A percentile compares a stretch with the other conserved stretches of the same genome.
Evolutionary conservation across 225 moss, liverwort and hornwort species (phyloP).

Genomic region (Bryum argenteum): DNA sequence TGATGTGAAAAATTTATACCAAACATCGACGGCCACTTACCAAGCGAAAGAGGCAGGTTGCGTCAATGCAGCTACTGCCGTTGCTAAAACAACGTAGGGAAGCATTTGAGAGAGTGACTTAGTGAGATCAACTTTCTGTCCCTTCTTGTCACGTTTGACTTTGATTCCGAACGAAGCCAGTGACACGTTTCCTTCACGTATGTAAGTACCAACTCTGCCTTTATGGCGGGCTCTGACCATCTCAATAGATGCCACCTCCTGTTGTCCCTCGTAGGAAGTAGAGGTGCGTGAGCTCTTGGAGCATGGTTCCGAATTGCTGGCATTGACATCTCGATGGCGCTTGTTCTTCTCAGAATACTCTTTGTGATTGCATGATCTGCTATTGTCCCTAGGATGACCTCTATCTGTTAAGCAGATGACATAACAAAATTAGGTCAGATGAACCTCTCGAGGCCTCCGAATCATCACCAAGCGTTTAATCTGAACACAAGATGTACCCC

Average conservation of each 20-base stretch:
- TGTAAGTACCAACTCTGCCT: constrained; percentile 86
- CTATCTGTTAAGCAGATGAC: constrained; percentile 40
- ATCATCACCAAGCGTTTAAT: background rate
- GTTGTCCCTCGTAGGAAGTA: constrained; percentile 44
- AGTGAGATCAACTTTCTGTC: constrained; percentile 71
- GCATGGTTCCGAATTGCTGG: constrained; percentile 39
- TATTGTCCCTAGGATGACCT: constrained; percentile 44
- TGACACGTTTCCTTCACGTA: constrained; percentile 87
- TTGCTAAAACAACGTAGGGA: constrained; percentile 84
- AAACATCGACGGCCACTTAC: constrained; percentile 37
- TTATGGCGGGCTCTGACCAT: constrained; percentile 68
- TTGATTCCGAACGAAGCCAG: constrained; percentile 89
- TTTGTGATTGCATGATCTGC: constrained; percentile 31
- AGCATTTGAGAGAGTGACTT: constrained; percentile 89
- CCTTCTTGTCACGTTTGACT: constrained; percentile 68
- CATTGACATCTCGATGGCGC: constrained; percentile 43
- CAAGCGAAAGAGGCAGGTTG: constrained; percentile 89
- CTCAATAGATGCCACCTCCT: constrained; percentile 45
- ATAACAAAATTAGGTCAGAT: constrained; percentile 1
- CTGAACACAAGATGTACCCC: background rate
- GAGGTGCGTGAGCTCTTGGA: constrained; percentile 38
- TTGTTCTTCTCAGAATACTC: constrained; percentile 46
- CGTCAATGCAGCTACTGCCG: constrained; percentile 77
- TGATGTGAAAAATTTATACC: background rate
- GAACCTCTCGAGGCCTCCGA: background rate